A percentile compares a stretch with the other conserved stretches of the same genome.
phyloP scores from a whole-genome alignment of 768 basidiomycete species.

The Tricholoma flavovirens region DNA sequence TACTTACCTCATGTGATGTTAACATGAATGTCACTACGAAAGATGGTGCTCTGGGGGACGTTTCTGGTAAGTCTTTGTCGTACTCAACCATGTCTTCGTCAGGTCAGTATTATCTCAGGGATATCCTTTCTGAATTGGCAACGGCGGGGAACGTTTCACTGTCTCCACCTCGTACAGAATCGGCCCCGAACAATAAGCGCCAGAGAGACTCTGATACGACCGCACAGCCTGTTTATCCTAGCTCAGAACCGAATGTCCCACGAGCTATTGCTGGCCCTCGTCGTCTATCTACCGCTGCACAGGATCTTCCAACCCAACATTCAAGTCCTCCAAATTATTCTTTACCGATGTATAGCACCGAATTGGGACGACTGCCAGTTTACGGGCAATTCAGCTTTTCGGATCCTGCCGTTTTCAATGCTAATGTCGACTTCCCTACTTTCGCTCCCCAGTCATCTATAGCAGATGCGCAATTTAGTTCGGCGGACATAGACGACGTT shows the following conservation, averaged over 20 bases:
- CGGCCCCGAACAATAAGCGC: constrained; percentile 10
- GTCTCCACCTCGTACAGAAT: constrained; percentile 4
- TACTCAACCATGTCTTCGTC: not conserved
- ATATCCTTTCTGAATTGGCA: constrained; percentile 32
- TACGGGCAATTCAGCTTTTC: constrained; percentile 36
- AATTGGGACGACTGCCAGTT: constrained; percentile 50
- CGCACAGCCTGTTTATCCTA: not conserved
- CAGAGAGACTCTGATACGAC: constrained; percentile 12
- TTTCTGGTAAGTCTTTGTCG: constrained; percentile 25
- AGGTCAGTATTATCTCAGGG: constrained; percentile 18
- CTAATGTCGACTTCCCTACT: too few species aligned
- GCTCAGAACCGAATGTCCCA: constrained; percentile 3
- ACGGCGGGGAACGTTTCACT: constrained; percentile 28
- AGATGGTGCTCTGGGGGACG: constrained; percentile 41
- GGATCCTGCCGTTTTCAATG: constrained; percentile 17
- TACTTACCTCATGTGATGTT: not conserved
- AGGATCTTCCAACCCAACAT: constrained; percentile 11
- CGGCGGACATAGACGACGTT: not conserved
- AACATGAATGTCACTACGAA: not conserved
- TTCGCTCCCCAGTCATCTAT: not conserved
- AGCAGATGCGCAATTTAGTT: not conserved
- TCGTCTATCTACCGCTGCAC: constrained; percentile 20
- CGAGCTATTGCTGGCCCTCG: constrained; percentile 23
- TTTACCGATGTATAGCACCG: constrained; percentile 52
- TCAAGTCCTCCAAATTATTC: constrained; percentile 21